Conservation (phyloP, 148 eudicot genomes). For the Amaranthus hypochondriacus region DNA sequence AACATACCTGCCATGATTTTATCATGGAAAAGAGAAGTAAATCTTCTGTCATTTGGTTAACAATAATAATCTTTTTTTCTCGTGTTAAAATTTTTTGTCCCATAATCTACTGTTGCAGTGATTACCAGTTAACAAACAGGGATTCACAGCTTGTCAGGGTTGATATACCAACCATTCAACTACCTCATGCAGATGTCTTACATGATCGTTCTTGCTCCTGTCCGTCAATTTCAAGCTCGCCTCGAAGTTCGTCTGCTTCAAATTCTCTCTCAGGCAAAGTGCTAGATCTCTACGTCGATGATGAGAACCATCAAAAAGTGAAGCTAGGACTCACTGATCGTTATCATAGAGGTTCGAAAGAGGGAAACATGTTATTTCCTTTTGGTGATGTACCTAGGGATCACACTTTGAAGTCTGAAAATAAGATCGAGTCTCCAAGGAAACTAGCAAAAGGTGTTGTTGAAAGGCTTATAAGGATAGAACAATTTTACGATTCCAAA, state of each 20-base stretch:
- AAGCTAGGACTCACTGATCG: slow-evolving; percentile 5
- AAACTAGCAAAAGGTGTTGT: slow-evolving; percentile 32
- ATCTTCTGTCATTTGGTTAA: background rate
- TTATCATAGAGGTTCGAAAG: slow-evolving; percentile 8
- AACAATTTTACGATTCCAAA: slow-evolving; percentile 23
- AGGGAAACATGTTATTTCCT: slow-evolving; percentile 16
- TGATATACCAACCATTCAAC: slow-evolving; percentile 3
- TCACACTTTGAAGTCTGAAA: slow-evolving; percentile 12
- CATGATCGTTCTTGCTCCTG: slow-evolving; percentile 19
- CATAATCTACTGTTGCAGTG: slow-evolving; percentile 16
- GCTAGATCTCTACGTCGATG: slow-evolving; percentile 29
- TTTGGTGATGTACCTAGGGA: slow-evolving; percentile 14
- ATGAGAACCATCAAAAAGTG: slow-evolving; percentile 21
- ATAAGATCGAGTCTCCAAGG: slow-evolving; percentile 29
- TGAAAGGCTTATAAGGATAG: slow-evolving; percentile 30
- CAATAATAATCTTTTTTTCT: background rate
- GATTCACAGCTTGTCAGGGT: no score
- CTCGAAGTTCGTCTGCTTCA: slow-evolving; percentile 29
- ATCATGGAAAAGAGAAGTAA: no score
- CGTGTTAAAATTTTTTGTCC: background rate
- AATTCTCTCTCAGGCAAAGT: slow-evolving; percentile 21
- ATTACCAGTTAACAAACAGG: background rate
- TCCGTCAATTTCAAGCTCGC: slow-evolving; percentile 23
- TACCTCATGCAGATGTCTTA: slow-evolving; percentile 13
- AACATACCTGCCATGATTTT: no score